These are phyloP conservation scores for Canavalia ensiformis DNA, from an alignment of 306 rosid species.

Conservation along the genomic window DNA sequence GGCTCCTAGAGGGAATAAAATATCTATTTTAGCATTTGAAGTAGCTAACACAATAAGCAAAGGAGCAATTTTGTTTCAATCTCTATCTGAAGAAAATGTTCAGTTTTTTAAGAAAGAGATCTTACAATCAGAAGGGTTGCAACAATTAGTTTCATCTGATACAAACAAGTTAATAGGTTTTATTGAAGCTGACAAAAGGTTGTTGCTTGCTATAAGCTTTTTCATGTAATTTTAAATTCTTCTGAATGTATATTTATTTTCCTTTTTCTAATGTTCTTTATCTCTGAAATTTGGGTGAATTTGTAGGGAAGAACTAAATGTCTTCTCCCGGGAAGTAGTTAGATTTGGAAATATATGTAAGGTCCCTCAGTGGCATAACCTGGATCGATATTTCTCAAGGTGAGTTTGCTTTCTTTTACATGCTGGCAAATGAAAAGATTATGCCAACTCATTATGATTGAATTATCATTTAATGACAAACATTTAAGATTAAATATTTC, in stretches of 20 bases:
- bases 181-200: slow-evolving; percentile 92
- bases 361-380: slow-evolving; percentile 85
- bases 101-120: slow-evolving; percentile 73
- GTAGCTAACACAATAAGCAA: slow-evolving; percentile 88
- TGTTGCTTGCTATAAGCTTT: slow-evolving; percentile 36
- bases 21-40: slow-evolving; percentile 91
- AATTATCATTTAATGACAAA: slow-evolving; percentile 40
- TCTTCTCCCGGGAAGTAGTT: slow-evolving; percentile 71
- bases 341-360: slow-evolving; percentile 87
- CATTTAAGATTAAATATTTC: slow-evolving; percentile 57
- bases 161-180: slow-evolving; percentile 70
- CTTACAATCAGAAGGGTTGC: slow-evolving; percentile 71
- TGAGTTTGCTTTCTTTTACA: slow-evolving; percentile 49
- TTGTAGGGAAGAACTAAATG: slow-evolving; percentile 78
- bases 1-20: slow-evolving; percentile 63
- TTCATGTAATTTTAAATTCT: not conserved
- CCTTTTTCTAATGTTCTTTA: slow-evolving; percentile 4
- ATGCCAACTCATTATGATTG: slow-evolving; percentile 27
- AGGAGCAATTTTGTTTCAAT: slow-evolving; percentile 72
- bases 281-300: slow-evolving; percentile 45
- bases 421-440: slow-evolving; percentile 19
- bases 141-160: slow-evolving; percentile 72
- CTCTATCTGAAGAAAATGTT: slow-evolving; percentile 82
- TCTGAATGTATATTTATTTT: slow-evolving; percentile 4
- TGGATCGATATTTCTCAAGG: slow-evolving; percentile 76